Conservation (phyloP, 176 grass and related monocot genomes). For the maize (Zea mays) region Zm-B73-REFERENCE-NAM-5.0 NC_050105.1:118005001-118005500, state of each 20-base stretch:
- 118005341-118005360: too few relatives aligned
- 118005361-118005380: conserved; percentile 40
- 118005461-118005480: conserved; percentile 57
- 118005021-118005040: too few relatives aligned
- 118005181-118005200: neutral
- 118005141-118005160: too few relatives aligned
- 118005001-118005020: too few relatives aligned
- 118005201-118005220: neutral
- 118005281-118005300: neutral
- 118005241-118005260: neutral
- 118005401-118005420: conserved; percentile 47
- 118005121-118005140: too few relatives aligned
- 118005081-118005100: too few relatives aligned
- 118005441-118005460: conserved; percentile 44
- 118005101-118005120: too few relatives aligned
- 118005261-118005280: neutral
- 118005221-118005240: neutral
- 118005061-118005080: too few relatives aligned
- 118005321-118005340: conserved; percentile 17
- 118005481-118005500: conserved; percentile 38
- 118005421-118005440: conserved; percentile 51
- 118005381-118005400: conserved; percentile 43
- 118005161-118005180: too few relatives aligned
- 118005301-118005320: conserved; percentile 43
- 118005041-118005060: too few relatives aligned